These are phyloP conservation scores for Phytophthora sp. DNA, from an alignment of 352 stramenopile genomes.

Conservation along the genomic window DNA sequence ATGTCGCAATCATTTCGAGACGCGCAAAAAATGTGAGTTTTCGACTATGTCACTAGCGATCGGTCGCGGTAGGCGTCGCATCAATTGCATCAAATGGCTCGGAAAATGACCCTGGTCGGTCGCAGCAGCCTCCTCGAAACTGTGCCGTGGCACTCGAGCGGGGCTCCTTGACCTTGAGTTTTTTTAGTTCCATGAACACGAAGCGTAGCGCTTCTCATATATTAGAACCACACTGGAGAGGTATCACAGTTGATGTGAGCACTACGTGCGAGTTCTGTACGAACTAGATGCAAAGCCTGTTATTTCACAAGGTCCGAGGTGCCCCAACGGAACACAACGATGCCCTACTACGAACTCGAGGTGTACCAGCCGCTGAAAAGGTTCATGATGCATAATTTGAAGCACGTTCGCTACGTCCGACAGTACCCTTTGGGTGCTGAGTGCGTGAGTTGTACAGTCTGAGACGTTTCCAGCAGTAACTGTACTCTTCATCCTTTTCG, in stretches of 20 bases:
- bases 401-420: slow-evolving; percentile 1
- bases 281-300: background rate
- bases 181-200: slow-evolving; percentile 6
- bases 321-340: background rate
- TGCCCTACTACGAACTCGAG: background rate
- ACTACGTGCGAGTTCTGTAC: slow-evolving; percentile 1
- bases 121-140: no score
- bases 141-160: no score
- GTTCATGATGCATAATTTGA: slow-evolving; percentile 9
- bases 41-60: no score
- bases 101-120: no score
- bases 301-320: background rate
- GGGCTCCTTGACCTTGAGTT: no score
- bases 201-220: background rate
- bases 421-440: no score
- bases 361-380: slow-evolving; percentile 11
- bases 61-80: no score
- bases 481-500: slow-evolving; percentile 56
- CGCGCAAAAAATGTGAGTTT: no score
- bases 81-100: no score
- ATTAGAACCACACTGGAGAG: slow-evolving; percentile 4
- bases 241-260: background rate
- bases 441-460: slow-evolving; percentile 40
- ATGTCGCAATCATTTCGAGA: no score
- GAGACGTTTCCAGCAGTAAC: slow-evolving; percentile 45